Conservation (phyloP, 768 basidiomycete species). For the Mycena latifolia region DNA sequence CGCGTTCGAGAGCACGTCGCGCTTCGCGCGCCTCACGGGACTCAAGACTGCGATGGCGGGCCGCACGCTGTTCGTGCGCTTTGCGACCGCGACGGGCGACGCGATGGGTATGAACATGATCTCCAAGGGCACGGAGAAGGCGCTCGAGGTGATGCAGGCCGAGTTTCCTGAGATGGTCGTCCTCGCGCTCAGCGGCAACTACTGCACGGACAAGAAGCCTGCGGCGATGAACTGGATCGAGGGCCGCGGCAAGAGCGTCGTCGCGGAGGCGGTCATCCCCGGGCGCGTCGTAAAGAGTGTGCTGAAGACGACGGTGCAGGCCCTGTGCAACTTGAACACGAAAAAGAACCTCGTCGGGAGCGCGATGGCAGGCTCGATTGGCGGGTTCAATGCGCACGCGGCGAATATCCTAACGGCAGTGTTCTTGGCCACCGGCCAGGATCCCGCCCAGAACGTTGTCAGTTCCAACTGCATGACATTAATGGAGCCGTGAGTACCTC, state of each 20-base stretch:
- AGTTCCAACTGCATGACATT: constrained; percentile 98
- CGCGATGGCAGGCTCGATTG: constrained; percentile 98
- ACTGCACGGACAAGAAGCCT: constrained; percentile 99
- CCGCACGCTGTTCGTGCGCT: constrained; percentile 92
- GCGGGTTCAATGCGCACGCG: constrained; percentile 99
- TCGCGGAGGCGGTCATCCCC: constrained; percentile 94
- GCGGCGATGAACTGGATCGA: constrained; percentile 99
- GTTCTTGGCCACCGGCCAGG: constrained; percentile 97
- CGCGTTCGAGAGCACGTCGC: constrained; percentile 94
- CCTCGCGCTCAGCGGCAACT: constrained; percentile 94
- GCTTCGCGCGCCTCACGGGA: constrained; percentile 89
- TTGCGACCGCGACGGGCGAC: constrained; percentile 95
- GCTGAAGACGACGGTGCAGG: constrained; percentile 94
- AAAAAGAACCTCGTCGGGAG: constrained; percentile 99
- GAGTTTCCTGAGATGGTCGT: constrained; percentile 93
- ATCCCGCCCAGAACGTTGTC: constrained; percentile 99
- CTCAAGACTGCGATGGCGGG: constrained; percentile 95
- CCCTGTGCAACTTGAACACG: constrained; percentile 89
- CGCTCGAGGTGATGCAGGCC: constrained; percentile 81
- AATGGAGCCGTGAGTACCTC: constrained; percentile 92
- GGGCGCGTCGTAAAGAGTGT: constrained; percentile 90
- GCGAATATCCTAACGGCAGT: constrained; percentile 97
- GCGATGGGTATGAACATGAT: constrained; percentile 99
- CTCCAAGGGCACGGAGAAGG: constrained; percentile 97
- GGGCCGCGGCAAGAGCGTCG: constrained; percentile 97